A percentile compares a stretch with the other conserved stretches of the same genome.
phyloP scores from a whole-genome alignment of 2,329 filamentous ascomycete genomes.

The Fusarium annulatum region DNA sequence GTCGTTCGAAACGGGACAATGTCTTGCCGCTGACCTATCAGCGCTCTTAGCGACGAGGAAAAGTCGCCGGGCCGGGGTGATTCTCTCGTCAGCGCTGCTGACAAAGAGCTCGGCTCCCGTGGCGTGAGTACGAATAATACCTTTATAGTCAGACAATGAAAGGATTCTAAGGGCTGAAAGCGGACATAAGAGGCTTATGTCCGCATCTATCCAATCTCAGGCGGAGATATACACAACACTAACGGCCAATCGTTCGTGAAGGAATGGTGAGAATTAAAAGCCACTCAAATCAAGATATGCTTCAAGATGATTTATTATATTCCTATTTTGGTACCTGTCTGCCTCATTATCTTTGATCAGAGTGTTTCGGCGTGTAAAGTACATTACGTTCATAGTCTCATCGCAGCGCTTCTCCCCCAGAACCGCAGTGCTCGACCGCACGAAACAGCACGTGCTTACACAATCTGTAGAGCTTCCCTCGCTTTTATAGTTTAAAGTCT shows the following conservation, averaged over 20 bases:
- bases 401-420: background rate
- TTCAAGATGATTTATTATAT: background rate
- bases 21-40: background rate
- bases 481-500: fast-evolving
- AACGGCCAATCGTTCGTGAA: fast-evolving
- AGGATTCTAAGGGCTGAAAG: too few relatives aligned
- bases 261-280: fast-evolving
- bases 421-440: fast-evolving
- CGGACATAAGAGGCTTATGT: background rate
- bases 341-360: fast-evolving
- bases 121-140: background rate
- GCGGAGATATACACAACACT: background rate
- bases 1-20: background rate
- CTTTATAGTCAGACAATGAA: too few relatives aligned
- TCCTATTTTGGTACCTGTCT: too few relatives aligned
- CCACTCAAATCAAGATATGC: fast-evolving
- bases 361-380: fast-evolving
- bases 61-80: background rate
- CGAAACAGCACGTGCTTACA: background rate
- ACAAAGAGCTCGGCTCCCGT: background rate
- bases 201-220: background rate
- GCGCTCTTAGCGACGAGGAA: fast-evolving
- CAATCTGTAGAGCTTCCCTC: fast-evolving
- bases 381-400: fast-evolving
- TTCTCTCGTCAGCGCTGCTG: background rate